These are phyloP conservation scores for Clonostachys chloroleuca DNA, from an alignment of 2,329 filamentous ascomycete species.

Conservation along the genomic window DNA sequence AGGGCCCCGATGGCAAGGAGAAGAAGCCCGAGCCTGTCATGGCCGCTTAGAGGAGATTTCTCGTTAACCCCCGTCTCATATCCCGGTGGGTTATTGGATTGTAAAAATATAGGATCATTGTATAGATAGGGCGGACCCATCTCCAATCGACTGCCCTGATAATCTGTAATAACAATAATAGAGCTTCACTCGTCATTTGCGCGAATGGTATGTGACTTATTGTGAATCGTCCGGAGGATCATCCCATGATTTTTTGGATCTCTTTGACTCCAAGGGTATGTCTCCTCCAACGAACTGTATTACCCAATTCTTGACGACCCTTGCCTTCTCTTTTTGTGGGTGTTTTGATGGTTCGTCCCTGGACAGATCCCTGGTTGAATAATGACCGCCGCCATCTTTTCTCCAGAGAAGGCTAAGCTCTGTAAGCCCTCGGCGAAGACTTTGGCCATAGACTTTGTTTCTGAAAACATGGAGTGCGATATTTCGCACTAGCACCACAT, in stretches of 20 bases:
- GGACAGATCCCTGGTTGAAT: conserved; percentile 45
- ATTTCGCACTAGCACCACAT: conserved; percentile 76
- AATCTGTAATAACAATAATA: too few relatives aligned
- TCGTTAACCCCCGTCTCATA: background rate
- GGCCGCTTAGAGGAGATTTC: conserved; percentile 5
- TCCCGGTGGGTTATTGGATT: background rate
- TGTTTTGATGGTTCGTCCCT: conserved; percentile 13
- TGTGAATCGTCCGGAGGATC: conserved; percentile 34
- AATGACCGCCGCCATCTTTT: conserved; percentile 49
- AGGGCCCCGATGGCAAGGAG: conserved; percentile 20
- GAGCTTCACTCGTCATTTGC: too few relatives aligned
- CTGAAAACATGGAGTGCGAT: conserved; percentile 74
- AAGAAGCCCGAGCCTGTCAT: conserved; percentile 15
- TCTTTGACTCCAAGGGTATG: conserved; percentile 5
- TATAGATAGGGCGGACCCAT: too few relatives aligned
- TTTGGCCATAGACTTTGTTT: conserved; percentile 79
- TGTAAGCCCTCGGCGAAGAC: conserved; percentile 67
- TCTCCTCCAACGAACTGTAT: conserved; percentile 58
- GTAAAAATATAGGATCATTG: background rate
- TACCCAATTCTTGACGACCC: conserved; percentile 71
- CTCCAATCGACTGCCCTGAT: too few relatives aligned
- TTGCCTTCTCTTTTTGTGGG: conserved; percentile 58
- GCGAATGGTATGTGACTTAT: conserved; percentile 6
- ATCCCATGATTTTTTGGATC: conserved; percentile 24
- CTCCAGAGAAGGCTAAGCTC: conserved; percentile 61